Base-by-base conservation (phyloP, 176 grass and related monocot species). In the Thalia dealbata region DNA sequence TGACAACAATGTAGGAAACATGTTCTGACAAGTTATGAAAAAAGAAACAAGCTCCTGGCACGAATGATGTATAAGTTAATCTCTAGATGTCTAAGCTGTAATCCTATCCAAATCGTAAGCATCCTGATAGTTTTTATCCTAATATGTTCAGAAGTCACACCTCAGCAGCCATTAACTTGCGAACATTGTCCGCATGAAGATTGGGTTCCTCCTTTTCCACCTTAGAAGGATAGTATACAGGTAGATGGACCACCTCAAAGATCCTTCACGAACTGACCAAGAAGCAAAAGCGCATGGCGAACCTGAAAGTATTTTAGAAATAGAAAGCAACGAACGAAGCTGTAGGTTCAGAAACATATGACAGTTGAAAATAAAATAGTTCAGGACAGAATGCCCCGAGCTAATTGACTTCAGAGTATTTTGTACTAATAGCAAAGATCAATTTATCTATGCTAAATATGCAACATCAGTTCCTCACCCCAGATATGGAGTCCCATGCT, bases 401-500 rank as follows among this genome's bases (percentile, higher is more conserved):
- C 26, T 15, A 30, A 23, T 15, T 30, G 62, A 4, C 13, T 64
- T 14, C 11, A 16, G 27, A 64, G 23, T 30, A 23, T 64, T 38
- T 15, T 15, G 25, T 13, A 64, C 10, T 3, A 64, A 68, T 11
- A 32, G 22, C 9, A 22, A 68, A 67, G 30, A 22, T 21, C 16
- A 14, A 44, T 43, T 43, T 41, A 32, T 19, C 21, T 52, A 28
- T 25, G 29, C 11, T 16, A 29, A 14, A 45, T 70, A 61, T 61
- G 38, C 30, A 0, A 46, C 22, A 22, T 11, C 26, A 52, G 11
- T 74, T 74, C 74, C 86, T 96, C 69, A 97, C 95, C 77, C 95
- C 95, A 75, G 82, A 76, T 61, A 93, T 97, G 78, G 95, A 88
- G 29, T 97, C 95, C 95, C 95, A 97, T 58, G 95, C 87, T 77